Evolutionary conservation across 768 basidiomycete species (phyloP), one percentile per base, ranked within the genome.

Genomic region (Kwoniella bestiolae): DNA sequence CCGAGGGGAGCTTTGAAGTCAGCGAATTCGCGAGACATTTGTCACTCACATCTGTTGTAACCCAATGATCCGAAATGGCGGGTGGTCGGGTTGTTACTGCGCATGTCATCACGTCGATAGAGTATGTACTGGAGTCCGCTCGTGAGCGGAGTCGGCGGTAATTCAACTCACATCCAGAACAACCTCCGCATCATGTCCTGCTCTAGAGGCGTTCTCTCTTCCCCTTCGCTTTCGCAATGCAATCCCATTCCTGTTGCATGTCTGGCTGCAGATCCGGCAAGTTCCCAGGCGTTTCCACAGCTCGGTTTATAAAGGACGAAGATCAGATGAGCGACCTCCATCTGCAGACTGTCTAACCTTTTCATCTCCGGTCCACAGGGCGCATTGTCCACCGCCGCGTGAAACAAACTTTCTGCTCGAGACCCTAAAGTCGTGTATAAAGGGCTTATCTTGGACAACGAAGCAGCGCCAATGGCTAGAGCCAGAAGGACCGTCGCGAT

Each of bases 131-230:
- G n/a, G n/a, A n/a, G n/a, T 32, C 18, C 16, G 23, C 3, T 45
- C 5, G 6, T 57, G 18, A 57, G 34, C 56, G 5, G n/a, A 9
- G 8, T 59, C 50, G 23, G 38, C 38, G 44, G 9, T 56, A 38
- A 16, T 1, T 26, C 7, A 0, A 67, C 69, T 63, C 52, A 67
- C 69, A 57, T 57, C 69, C 69, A 70, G 57, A 70, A 70, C 18
- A 70, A 41, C 49, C 65, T 38, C 18, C 69, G 46, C n/a, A 65
- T 12, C 57, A 70, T 52, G 26, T 70, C 69, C 32, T 34, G 53
- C 47, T 70, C 64, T 18, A 66, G 23, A 16, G 52, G 55, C 32
- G 34, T 35, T 23, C 23, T 57, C 32, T 45, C 50, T 12, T 21
- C 4, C 31, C 49, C 21, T 5, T 61, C 45, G 7, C 7, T 31